A percentile compares a stretch with the other conserved stretches of the same genome.
Conservation (phyloP, 1,139 yeast species). For the Pichia sp. region DNA sequence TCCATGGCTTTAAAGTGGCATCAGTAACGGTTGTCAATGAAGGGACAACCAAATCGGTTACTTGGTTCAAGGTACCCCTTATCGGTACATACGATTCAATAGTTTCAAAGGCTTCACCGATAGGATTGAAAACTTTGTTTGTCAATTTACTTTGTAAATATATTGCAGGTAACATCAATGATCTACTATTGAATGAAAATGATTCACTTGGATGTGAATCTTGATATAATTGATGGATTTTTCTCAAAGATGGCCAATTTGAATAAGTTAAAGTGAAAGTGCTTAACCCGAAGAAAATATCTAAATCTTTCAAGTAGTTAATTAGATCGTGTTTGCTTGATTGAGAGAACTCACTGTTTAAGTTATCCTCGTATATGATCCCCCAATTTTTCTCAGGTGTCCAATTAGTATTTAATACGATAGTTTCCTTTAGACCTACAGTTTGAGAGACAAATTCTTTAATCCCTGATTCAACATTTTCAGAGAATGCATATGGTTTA, state of each 20-base stretch:
- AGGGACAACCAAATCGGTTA: conserved; percentile 2
- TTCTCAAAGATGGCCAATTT: conserved; percentile 23
- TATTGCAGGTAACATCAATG: conserved; percentile 23
- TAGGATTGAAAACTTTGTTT: conserved; percentile 25
- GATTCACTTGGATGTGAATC: conserved; percentile 11
- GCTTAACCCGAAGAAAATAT: conserved; percentile 24
- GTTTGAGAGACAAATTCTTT: conserved; percentile 10
- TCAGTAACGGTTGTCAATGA: conserved; percentile 5
- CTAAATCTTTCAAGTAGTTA: conserved; percentile 24
- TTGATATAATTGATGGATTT: conserved; percentile 13
- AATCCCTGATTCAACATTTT: conserved; percentile 21
- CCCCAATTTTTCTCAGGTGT: conserved; percentile 27
- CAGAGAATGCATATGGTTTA: conserved; percentile 25
- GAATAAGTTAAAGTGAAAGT: conserved; percentile 21
- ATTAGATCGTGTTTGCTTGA: conserved; percentile 13
- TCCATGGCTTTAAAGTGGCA: conserved; percentile 9
- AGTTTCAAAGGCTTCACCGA: conserved; percentile 20
- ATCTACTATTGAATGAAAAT: conserved; percentile 22
- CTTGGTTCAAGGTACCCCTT: conserved; percentile 1
- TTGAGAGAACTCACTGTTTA: conserved; percentile 2
- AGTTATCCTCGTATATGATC: conserved; percentile 16
- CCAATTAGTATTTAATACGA: conserved; percentile 25
- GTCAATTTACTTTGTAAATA: conserved; percentile 23
- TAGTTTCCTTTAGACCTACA: conserved; percentile 17
- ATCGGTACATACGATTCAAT: conserved; percentile 19